phyloP scores from a whole-genome alignment of 345 rosid genomes.

The Pistacia atlantica region DNA sequence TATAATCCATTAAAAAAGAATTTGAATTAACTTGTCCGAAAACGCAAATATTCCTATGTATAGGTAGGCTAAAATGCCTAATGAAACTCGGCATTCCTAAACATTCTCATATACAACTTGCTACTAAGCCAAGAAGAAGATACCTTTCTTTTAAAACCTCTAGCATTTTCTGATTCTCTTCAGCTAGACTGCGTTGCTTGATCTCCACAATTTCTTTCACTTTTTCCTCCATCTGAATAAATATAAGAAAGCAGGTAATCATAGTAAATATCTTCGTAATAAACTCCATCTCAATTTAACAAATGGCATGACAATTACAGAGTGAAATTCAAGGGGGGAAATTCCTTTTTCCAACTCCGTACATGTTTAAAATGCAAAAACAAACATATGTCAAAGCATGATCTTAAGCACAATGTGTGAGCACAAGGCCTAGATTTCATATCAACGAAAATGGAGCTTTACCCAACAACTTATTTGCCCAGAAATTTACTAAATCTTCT shows the following conservation, averaged over 20 bases:
- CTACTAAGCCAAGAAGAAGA: neutral
- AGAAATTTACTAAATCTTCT: neutral
- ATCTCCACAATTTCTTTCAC: conserved; percentile 98
- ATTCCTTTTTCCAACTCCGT: neutral
- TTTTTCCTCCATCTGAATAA: conserved; percentile 93
- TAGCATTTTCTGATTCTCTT: conserved; percentile 96
- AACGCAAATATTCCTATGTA: conserved; percentile 9
- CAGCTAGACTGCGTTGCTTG: conserved; percentile 92
- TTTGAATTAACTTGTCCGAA: neutral
- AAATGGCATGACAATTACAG: neutral
- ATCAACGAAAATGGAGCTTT: neutral
- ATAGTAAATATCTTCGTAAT: conserved; percentile 1
- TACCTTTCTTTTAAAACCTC: conserved; percentile 95
- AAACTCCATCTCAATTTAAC: conserved; percentile 1
- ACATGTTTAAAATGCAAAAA: neutral
- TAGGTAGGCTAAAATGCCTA: neutral
- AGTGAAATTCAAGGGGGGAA: neutral
- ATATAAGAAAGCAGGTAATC: conserved; percentile 8
- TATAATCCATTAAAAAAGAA: conserved; percentile 8
- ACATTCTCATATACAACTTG: neutral
- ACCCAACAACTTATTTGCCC: neutral
- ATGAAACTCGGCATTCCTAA: neutral
- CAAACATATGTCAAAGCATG: neutral
- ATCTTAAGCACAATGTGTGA: neutral
- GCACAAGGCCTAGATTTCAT: neutral